These are phyloP conservation scores for Alternaria rosae DNA, from an alignment of 2,329 filamentous ascomycete genomes.

Conservation along the genomic window DNA sequence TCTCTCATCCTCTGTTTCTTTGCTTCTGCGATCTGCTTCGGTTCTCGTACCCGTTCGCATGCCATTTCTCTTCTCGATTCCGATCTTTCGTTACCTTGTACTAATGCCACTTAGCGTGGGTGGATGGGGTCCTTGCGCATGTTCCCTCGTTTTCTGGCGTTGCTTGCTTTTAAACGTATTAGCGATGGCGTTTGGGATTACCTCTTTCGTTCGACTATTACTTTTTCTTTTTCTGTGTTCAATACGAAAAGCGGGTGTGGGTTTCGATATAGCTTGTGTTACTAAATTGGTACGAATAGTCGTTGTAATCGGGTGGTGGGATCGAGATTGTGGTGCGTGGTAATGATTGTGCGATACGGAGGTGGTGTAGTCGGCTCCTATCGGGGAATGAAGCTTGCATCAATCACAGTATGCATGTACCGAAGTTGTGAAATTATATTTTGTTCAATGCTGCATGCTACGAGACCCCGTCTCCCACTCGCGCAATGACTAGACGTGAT, in stretches of 20 bases:
- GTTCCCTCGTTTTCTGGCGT: not conserved
- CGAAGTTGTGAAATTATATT: not conserved
- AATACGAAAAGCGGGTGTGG: not conserved
- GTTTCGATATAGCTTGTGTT: slow-evolving; percentile 5
- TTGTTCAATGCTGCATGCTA: not conserved
- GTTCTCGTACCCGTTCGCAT: not conserved
- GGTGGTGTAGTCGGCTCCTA: not conserved
- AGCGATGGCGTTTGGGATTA: slow-evolving; percentile 36
- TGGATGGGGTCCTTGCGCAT: slow-evolving; percentile 1
- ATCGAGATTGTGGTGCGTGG: not conserved
- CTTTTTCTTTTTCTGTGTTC: not conserved
- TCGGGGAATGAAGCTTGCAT: not conserved
- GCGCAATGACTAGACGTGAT: too few species aligned
- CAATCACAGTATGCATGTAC: not conserved
- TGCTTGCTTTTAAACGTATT: slow-evolving; percentile 13
- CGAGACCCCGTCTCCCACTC: not conserved
- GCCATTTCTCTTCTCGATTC: not conserved
- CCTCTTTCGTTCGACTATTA: not conserved
- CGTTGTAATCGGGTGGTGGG: slow-evolving; percentile 8
- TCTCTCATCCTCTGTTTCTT: not conserved
- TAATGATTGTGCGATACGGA: not conserved
- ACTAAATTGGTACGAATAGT: slow-evolving; percentile 7
- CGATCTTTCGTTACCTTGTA: not conserved
- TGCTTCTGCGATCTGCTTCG: not conserved
- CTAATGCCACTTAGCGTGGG: slow-evolving; percentile 9